Conservation (phyloP, 2,329 filamentous ascomycete species). For the Nemania abortiva region DNA sequence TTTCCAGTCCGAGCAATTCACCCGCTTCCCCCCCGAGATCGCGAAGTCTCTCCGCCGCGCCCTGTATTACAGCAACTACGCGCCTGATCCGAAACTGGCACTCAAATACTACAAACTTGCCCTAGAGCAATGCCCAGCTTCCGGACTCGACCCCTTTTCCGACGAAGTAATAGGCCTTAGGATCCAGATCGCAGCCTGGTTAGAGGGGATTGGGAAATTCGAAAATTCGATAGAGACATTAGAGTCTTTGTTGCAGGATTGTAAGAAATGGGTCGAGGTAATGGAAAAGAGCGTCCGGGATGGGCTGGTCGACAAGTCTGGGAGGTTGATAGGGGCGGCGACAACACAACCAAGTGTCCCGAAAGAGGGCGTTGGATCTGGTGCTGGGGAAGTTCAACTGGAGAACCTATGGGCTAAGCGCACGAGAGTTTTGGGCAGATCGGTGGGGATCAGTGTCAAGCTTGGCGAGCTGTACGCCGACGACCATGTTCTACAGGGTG, state of each 20-base stretch:
- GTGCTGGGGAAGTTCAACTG: conserved; percentile 40
- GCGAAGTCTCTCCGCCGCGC: conserved; percentile 84
- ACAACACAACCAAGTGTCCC: conserved; percentile 25
- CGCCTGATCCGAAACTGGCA: conserved; percentile 79
- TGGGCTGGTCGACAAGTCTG: conserved; percentile 59
- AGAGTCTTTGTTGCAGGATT: conserved; percentile 80
- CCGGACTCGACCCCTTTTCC: conserved; percentile 87
- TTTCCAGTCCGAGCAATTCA: conserved; percentile 68
- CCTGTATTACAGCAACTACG: conserved; percentile 85
- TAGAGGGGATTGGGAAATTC: conserved; percentile 81
- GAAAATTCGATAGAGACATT: conserved; percentile 80
- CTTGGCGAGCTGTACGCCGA: conserved; percentile 85
- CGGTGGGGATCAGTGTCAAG: conserved; percentile 83
- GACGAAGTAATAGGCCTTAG: conserved; percentile 92
- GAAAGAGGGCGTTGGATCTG: conserved; percentile 37
- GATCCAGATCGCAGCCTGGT: conserved; percentile 81
- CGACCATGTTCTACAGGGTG: conserved; percentile 78
- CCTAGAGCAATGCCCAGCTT: conserved; percentile 76
- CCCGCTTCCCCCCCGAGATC: conserved; percentile 74
- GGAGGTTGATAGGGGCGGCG: conserved; percentile 48
- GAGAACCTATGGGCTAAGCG: conserved; percentile 70
- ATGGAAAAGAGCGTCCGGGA: conserved; percentile 65
- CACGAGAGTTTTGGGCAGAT: conserved; percentile 77
- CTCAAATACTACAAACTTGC: conserved; percentile 87
- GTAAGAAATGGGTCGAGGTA: conserved; percentile 68